A percentile compares a stretch with the other conserved stretches of the same genome.
These are phyloP conservation scores for Fusarium sp. DNA, from an alignment of 2,329 filamentous ascomycete species.

Conservation along the genomic window DNA sequence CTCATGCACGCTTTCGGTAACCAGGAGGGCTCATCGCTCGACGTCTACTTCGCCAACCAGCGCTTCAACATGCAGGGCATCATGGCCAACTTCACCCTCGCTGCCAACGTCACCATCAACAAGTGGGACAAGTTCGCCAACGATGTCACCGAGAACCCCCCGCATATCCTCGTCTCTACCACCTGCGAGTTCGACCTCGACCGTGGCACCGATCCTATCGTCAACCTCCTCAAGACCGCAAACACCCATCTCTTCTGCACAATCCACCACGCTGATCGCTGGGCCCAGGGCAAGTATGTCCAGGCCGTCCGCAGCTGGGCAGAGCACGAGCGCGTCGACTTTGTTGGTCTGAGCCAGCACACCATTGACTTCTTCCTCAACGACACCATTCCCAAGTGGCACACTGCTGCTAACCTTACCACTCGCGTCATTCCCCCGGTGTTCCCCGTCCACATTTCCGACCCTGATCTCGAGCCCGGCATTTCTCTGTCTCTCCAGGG, in stretches of 20 bases:
- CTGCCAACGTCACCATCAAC: constrained; percentile 26
- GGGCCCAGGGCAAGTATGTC: constrained; percentile 34
- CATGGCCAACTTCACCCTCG: constrained; percentile 38
- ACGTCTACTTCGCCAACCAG: constrained; percentile 35
- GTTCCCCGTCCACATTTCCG: constrained; percentile 35
- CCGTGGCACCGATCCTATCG: constrained; percentile 20
- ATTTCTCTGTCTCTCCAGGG: constrained; percentile 42
- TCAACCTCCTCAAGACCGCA: constrained; percentile 29
- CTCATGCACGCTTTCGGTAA: constrained; percentile 39
- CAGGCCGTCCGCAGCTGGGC: constrained; percentile 31
- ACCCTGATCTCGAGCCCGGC: constrained; percentile 13
- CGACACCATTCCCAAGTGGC: constrained; percentile 35
- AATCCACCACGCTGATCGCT: constrained; percentile 42
- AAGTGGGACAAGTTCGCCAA: constrained; percentile 26
- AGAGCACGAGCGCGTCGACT: constrained; percentile 34
- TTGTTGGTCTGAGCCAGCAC: constrained; percentile 41
- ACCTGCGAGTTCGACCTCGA: constrained; percentile 42
- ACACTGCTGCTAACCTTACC: constrained; percentile 19
- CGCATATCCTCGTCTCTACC: constrained; percentile 41
- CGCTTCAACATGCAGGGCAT: constrained; percentile 41
- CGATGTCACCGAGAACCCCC: constrained; percentile 17
- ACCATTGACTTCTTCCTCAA: constrained; percentile 36
- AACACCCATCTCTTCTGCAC: constrained; percentile 41
- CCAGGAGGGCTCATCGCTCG: constrained; percentile 31
- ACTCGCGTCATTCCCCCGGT: constrained; percentile 39